Base-by-base conservation (phyloP, 306 rosid species). In the Casuarina cunninghamiana region DNA sequence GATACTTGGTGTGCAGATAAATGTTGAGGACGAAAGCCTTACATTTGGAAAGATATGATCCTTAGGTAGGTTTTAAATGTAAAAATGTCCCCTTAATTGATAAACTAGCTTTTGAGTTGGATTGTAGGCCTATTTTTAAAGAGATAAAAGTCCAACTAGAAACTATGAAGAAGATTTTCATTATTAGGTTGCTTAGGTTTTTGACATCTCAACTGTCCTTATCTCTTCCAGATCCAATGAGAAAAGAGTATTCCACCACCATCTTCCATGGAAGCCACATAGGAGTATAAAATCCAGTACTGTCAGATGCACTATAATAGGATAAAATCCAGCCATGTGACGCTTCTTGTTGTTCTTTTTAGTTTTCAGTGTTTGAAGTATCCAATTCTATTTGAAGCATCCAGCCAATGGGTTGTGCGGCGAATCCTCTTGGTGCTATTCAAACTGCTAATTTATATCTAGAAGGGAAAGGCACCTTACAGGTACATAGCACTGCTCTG, bases 381-480 rank as follows among this genome's bases (percentile, higher is more conserved):
- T 60, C 49, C 32, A 78, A 48, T 16, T 72, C 48, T 57, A 57
- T 8, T 10, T 44, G 41, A 48, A 69, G 69, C 55, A 26, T 26
- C 32, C 55, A 66, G 78, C 53, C 44, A 73, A 63, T 11, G 49
- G 5, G 72, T 45, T 53, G 61, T 74, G 26, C n/a, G 44, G n/a
- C 60, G 76, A 79, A 48, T 80, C 68, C 51, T 15, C n/a, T 42
- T 46, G 65, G 67, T 77, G 53, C 9, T 70, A 37, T 73, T 73
- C 74, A 5, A 71, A 69, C 76, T 71, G 77, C 74, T 17, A 73
- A 42, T 45, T 71, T 21, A 3, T 49, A 6, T 49, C 15, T 60
- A 32, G 48, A 70, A 70, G 38, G 58, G 73, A 65, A 77, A 55
- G 17, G 54, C 6, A 17, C 44, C 26, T 7, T 54, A 72, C 53